Conservation (phyloP, 1,284 basidiomycete species). For the Cutaneotrichosporon daszewskae region DNA sequence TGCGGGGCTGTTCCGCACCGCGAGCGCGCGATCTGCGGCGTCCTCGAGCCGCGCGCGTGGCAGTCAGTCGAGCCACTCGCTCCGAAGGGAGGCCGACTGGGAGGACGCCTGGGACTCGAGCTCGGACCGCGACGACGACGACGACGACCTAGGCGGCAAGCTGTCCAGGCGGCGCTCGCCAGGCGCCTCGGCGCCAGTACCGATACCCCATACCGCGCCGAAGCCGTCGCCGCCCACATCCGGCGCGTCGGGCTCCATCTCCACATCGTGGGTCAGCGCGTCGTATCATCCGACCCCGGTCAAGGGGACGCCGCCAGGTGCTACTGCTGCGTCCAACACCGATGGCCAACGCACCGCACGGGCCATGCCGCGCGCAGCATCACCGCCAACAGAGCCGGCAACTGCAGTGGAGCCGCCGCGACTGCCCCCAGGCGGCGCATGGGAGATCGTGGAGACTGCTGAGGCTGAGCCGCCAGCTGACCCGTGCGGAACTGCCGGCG, state of each 20-base stretch:
- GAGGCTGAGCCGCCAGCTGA: slow-evolving; percentile 18
- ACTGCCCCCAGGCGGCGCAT: slow-evolving; percentile 41
- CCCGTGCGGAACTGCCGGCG: slow-evolving; percentile 33
- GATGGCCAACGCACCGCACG: background rate
- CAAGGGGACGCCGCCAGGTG: slow-evolving; percentile 23
- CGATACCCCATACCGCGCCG: slow-evolving; percentile 2
- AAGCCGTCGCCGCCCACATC: background rate
- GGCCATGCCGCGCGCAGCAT: background rate
- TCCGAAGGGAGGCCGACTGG: slow-evolving; percentile 50
- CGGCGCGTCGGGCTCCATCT: slow-evolving; percentile 13
- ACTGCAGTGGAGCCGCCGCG: background rate
- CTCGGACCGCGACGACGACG: slow-evolving; percentile 64
- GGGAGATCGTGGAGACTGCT: slow-evolving; percentile 42
- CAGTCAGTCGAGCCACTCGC: background rate
- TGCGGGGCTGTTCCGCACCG: slow-evolving; percentile 13
- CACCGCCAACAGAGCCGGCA: background rate
- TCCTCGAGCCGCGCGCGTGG: background rate
- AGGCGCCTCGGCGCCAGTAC: slow-evolving; percentile 10
- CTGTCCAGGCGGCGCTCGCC: too few relatives aligned
- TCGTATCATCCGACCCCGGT: slow-evolving; percentile 29
- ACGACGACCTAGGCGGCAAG: too few relatives aligned
- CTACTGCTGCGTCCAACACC: too few relatives aligned
- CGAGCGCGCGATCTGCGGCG: background rate
- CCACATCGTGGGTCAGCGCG: slow-evolving; percentile 33
- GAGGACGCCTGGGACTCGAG: slow-evolving; percentile 86